Evolutionary conservation across 164 flowering plant species (phyloP).

Genomic region (grape (Vitis vinifera)): DNA sequence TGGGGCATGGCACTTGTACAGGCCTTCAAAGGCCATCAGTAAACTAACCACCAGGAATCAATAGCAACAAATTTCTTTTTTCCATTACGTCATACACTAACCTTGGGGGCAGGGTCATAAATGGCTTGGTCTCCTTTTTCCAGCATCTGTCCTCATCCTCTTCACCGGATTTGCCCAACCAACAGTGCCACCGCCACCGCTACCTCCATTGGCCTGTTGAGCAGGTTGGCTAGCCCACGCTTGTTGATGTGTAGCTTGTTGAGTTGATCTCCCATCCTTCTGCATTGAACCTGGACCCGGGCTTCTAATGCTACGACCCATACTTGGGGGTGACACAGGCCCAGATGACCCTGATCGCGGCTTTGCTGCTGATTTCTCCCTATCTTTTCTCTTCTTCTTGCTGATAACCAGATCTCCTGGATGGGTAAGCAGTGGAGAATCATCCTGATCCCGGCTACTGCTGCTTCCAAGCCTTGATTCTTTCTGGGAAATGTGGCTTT

Average conservation of each 20-base stretch:
- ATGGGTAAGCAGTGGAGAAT: slow-evolving; percentile 59
- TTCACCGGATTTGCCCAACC: slow-evolving; percentile 98
- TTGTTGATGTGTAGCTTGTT: slow-evolving; percentile 37
- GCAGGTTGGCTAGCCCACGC: slow-evolving; percentile 50
- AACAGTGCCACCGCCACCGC: slow-evolving; percentile 43
- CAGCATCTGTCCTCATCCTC: slow-evolving; percentile 86
- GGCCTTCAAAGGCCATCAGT: not conserved
- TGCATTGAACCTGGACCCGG: slow-evolving; percentile 28
- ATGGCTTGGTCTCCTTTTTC: slow-evolving; percentile 88
- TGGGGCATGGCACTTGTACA: slow-evolving; percentile 11
- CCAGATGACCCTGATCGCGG: slow-evolving; percentile 46
- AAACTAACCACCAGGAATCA: slow-evolving; percentile 8
- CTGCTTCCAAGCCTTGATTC: slow-evolving; percentile 56
- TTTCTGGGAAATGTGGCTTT: slow-evolving; percentile 41
- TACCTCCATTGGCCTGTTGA: slow-evolving; percentile 32
- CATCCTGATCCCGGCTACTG: slow-evolving; percentile 54
- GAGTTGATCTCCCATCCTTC: slow-evolving; percentile 38
- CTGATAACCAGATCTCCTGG: slow-evolving; percentile 95
- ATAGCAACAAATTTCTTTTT: not conserved
- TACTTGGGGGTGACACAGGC: slow-evolving; percentile 61
- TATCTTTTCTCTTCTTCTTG: slow-evolving; percentile 95
- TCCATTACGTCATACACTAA: slow-evolving; percentile 25
- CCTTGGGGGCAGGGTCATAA: slow-evolving; percentile 35
- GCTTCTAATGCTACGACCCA: slow-evolving; percentile 40
- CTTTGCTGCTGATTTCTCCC: slow-evolving; percentile 69